Evolutionary conservation across 257 asterid species (phyloP), one percentile per base, ranked within the genome.

Genomic region (Rauvolfia tetraphylla): DNA sequence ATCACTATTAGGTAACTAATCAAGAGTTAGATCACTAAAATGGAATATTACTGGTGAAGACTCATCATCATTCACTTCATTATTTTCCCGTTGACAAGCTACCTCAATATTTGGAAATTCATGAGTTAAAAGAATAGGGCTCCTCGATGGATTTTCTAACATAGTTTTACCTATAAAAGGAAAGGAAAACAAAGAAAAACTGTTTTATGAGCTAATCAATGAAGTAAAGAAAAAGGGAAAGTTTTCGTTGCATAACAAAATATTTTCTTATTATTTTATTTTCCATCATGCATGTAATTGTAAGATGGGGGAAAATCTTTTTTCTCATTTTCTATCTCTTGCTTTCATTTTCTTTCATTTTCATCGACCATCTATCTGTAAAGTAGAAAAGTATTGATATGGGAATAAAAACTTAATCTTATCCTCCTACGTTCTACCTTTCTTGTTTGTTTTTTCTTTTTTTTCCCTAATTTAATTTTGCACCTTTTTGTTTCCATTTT

Each of bases 1-100:
- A 68, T 69, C 61, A 57, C 70, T 42, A 49, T 62, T 78, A 78
- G 81, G 81, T 78, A 71, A 72, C 68, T 78, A 36, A 78, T 78
- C 73, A 78, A 62, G 20, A 33, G 42, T 71, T 77, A 59, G 81
- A 77, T 71, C 38, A 49, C 59, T 46, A 44, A 70, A 70, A 44
- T 12, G n/a, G n/a, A 48, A 70, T 15, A 42, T 70, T 69, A 57
- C 58, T 56, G 80, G 80, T 69, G 53, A 48, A 77, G 62, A 49
- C 27, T 57, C 80, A 69, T 38, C 31, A 38, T 77, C 58, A 77
- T 54, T 75, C 53, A 29, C 71, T 34, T 59, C 12, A 68, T 69
- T 51, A 59, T 51, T 20, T 53, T 39, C 27, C 53, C 20, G 4
- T 69, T 69, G 80, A 77, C 75, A 77, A 69, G 46, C 76, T 22